These are phyloP conservation scores for Recurvomyces mirabilis DNA, from an alignment of 495 filamentous ascomycete genomes.

Conservation along the genomic window DNA sequence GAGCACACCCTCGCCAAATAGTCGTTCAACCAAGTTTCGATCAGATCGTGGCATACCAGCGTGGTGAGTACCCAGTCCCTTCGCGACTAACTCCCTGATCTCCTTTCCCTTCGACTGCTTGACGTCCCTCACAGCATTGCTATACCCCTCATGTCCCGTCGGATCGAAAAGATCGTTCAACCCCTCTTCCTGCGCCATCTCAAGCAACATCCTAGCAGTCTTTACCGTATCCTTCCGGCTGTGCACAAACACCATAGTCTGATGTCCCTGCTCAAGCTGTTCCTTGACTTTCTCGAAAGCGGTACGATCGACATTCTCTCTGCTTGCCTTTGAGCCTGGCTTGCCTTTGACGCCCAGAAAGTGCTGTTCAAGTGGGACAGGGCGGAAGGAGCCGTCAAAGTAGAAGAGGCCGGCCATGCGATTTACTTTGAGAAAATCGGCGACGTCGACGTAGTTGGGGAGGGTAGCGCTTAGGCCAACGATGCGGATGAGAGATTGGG, in stretches of 20 bases:
- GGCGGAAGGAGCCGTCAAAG: conserved; percentile 90
- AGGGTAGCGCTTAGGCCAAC: conserved; percentile 90
- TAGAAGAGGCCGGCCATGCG: conserved; percentile 88
- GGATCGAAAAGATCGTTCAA: conserved; percentile 76
- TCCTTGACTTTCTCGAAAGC: conserved; percentile 90
- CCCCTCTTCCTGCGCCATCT: conserved; percentile 72
- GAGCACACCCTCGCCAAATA: conserved; percentile 79
- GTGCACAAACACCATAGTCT: conserved; percentile 99
- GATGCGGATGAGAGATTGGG: conserved; percentile 91
- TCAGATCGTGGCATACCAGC: conserved; percentile 90
- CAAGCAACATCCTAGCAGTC: conserved; percentile 72
- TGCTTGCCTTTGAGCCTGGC: conserved; percentile 58
- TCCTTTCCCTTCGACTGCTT: conserved; percentile 73
- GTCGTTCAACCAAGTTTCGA: conserved; percentile 80
- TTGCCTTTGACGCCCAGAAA: conserved; percentile 96
- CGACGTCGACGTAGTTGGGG: conserved; percentile 92
- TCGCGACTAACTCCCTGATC: conserved; percentile 74
- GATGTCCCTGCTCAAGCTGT: conserved; percentile 79
- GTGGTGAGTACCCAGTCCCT: conserved; percentile 90
- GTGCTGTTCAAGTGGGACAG: conserved; percentile 93
- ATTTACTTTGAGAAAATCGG: conserved; percentile 93
- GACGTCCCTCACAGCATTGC: conserved; percentile 65
- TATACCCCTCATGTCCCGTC: conserved; percentile 54
- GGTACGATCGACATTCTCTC: conserved; percentile 76
- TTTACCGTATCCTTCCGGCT: conserved; percentile 86